A percentile compares a stretch with the other conserved stretches of the same genome.
These are phyloP conservation scores for Chrysoporthe puriensis DNA, from an alignment of 2,329 filamentous ascomycete species.

Conservation along the genomic window DNA sequence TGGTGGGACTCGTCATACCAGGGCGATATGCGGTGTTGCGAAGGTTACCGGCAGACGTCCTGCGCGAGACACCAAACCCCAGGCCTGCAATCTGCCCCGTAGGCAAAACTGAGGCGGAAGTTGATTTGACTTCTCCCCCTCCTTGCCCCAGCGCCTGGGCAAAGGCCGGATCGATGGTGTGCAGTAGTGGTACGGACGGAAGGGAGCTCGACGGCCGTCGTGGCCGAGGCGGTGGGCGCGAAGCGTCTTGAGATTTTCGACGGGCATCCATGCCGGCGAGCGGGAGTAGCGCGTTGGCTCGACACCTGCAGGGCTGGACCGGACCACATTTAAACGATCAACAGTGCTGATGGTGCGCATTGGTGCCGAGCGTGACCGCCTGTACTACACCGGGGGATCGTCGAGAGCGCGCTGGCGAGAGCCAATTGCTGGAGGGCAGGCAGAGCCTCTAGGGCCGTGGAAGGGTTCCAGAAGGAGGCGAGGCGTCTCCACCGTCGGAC, in stretches of 20 bases:
- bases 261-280: conserved; percentile 29
- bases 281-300: conserved; percentile 16
- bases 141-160: conserved; percentile 16
- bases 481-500: conserved; percentile 6
- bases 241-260: conserved; percentile 28
- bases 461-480: conserved; percentile 14
- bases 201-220: conserved; percentile 29
- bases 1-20: conserved; percentile 26
- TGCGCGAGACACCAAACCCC: conserved; percentile 22
- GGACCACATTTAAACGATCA: conserved; percentile 23
- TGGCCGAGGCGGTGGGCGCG: conserved; percentile 27
- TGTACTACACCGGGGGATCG: conserved; percentile 13
- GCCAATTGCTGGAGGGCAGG: conserved; percentile 9
- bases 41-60: conserved; percentile 36
- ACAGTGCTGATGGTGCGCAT: conserved; percentile 24
- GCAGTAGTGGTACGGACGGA: conserved; percentile 26
- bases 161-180: conserved; percentile 26
- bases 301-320: conserved; percentile 20
- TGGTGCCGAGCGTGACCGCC: conserved; percentile 27
- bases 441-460: conserved; percentile 8
- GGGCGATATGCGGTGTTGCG: conserved; percentile 35
- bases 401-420: conserved; percentile 2
- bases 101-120: conserved; percentile 20
- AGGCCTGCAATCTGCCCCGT: conserved; percentile 10
- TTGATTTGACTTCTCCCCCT: conserved; percentile 11